Base-by-base conservation (phyloP, 768 basidiomycete genomes). In the Leucocoprinus sp. region DNA sequence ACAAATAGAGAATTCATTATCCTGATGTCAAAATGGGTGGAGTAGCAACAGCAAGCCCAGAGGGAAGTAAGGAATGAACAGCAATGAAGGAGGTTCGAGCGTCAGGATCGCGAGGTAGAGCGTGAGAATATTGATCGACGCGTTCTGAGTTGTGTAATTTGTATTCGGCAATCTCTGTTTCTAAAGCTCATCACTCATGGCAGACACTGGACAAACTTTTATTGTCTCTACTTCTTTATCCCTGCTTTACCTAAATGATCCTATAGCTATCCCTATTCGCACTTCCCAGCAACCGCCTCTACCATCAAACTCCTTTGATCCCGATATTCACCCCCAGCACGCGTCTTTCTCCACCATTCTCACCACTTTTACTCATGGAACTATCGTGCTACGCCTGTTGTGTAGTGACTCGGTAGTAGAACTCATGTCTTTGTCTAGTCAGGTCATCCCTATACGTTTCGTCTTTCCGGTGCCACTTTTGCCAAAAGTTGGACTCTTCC, bases 371-470 rank as follows among this genome's bases (percentile, higher is more conserved):
- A 57, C 62, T 28, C 76, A 80, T 2, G 84, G 84, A 12, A 72
- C 82, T 39, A 70, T 92, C 43, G 72, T 91, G 42, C 62, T 82
- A 37, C 82, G 91, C 49, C 72, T 89, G 37, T 68, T 91, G 43
- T 82, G 91, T 50, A 78, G 74, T 36, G 83, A 82, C 19, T 63
- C 79, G 51, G 80, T 89, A 40, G 62, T 90, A 34, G 87, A 93
- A 56, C 75, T 93, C 37, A 57, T 80, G 28, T 86, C 88, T n/a
- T 66, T 90, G 36, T 77, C 84, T 4, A 71, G 74, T 1, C 67
- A 77, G 52, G 66, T 80, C 2, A 68, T 74, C 24, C 80, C 88
- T 14, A 72, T 91, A 51, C 80, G 87, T 47, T 78, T 93, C 59
- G 70, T 85, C 52, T 88, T 90, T 54, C 87, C 88, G 28, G 77